A percentile compares a stretch with the other conserved stretches of the same genome.
Evolutionary conservation across 495 filamentous ascomycete species (phyloP).

Genomic region (Aspergillus asperescens): DNA sequence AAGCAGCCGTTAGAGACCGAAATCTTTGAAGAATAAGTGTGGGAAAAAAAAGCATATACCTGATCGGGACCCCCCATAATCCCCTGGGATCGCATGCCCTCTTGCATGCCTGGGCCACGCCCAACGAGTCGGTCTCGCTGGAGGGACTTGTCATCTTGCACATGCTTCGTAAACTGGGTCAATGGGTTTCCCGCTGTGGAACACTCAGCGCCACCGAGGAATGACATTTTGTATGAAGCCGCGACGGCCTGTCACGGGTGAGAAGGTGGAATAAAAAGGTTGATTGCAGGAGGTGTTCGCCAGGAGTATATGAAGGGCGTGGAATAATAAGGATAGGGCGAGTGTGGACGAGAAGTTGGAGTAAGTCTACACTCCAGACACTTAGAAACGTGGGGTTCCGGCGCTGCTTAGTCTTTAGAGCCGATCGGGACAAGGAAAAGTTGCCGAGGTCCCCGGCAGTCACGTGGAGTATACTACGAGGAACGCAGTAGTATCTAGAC

Average conservation of each 20-base stretch:
- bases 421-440: slow-evolving; percentile 17
- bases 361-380: slow-evolving; percentile 3
- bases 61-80: slow-evolving; percentile 59
- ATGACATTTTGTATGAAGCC: slow-evolving; percentile 61
- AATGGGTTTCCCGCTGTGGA: slow-evolving; percentile 95
- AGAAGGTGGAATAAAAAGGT: not conserved
- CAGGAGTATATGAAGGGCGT: not conserved
- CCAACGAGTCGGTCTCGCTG: slow-evolving; percentile 84
- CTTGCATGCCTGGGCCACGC: slow-evolving; percentile 58
- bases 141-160: slow-evolving; percentile 88
- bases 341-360: slow-evolving; percentile 4
- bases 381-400: slow-evolving; percentile 34
- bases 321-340: not conserved
- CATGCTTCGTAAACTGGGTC: slow-evolving; percentile 92
- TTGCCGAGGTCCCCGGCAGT: slow-evolving; percentile 36
- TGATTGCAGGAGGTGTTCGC: not conserved
- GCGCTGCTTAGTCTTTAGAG: slow-evolving; percentile 16
- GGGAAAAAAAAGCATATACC: slow-evolving; percentile 35
- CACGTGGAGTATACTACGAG: slow-evolving; percentile 23
- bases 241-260: not conserved
- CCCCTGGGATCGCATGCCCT: slow-evolving; percentile 56
- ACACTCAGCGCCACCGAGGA: slow-evolving; percentile 92
- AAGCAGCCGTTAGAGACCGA: slow-evolving; percentile 1
- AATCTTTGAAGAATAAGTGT: not conserved
- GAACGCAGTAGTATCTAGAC: not conserved